These are phyloP conservation scores for Dictyostelium intermedium DNA, from an alignment of 78 protist genomes.

Conservation along the genomic window DNA sequence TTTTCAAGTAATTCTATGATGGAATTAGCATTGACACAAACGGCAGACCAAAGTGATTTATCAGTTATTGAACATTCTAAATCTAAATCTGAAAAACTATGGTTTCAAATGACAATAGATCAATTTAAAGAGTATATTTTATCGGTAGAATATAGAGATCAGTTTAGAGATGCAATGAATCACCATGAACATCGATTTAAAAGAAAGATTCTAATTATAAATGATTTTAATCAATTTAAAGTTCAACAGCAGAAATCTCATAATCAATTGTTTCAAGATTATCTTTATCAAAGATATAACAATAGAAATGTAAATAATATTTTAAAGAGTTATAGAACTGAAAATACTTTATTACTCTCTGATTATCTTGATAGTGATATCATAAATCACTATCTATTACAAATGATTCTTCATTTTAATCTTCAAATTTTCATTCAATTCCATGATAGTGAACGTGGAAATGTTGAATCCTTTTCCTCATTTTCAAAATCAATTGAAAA, in stretches of 20 bases:
- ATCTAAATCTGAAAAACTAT: not conserved
- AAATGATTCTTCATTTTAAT: not conserved
- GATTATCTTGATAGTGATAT: not conserved
- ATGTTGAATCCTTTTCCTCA: not conserved
- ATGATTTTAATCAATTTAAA: not conserved
- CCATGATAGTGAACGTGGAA: slow-evolving; percentile 3
- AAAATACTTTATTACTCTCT: not conserved
- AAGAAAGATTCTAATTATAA: not conserved
- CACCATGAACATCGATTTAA: not conserved
- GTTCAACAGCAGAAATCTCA: not conserved
- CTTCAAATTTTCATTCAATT: not conserved
- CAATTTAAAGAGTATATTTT: slow-evolving; percentile 24
- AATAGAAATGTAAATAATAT: not conserved
- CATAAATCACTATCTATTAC: not conserved
- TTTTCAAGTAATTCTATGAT: not conserved
- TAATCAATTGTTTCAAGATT: not conserved
- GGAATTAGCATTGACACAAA: not conserved
- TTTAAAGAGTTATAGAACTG: not conserved
- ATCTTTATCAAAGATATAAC: not conserved
- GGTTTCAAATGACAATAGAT: not conserved
- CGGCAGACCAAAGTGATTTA: not conserved
- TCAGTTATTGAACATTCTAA: not conserved
- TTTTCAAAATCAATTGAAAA: not conserved
- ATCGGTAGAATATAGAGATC: not conserved
- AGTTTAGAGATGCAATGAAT: not conserved